phyloP scores from a whole-genome alignment of 139 green algal genomes.

The Auxenochlorella protothecoides region DNA sequence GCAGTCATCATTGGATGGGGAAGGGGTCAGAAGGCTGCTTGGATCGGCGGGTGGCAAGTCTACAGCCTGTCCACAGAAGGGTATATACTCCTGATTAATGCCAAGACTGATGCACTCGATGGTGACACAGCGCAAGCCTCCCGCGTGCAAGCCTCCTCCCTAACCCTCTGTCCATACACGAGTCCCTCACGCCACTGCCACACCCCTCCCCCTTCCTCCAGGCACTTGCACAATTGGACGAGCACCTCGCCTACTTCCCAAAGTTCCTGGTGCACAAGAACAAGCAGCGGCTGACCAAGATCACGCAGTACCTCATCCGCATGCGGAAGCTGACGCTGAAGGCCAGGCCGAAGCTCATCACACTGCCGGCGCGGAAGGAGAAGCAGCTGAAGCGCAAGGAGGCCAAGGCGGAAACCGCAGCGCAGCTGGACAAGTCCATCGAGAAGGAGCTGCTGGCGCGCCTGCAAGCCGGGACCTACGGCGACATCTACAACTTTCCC shows the following conservation, averaged over 20 bases:
- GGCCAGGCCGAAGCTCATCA: conserved; percentile 71
- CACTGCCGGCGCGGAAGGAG: conserved; percentile 65
- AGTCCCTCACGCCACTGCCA: not conserved
- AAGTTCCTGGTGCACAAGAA: conserved; percentile 99
- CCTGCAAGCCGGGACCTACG: conserved; percentile 91
- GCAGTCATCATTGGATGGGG: no score
- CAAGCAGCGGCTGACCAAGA: conserved; percentile 99
- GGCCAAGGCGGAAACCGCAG: conserved; percentile 83
- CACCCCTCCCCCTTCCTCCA: not conserved
- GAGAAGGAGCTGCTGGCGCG: conserved; percentile 87
- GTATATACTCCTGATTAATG: no score
- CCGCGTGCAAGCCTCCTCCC: no score
- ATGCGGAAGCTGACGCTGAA: conserved; percentile 81
- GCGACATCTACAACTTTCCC: conserved; percentile 99
- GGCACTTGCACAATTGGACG: conserved; percentile 68
- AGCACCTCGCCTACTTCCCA: conserved; percentile 83
- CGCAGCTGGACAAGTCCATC: conserved; percentile 78
- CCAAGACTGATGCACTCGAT: no score
- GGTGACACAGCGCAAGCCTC: no score
- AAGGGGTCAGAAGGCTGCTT: no score
- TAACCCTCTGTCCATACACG: no score
- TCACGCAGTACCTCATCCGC: conserved; percentile 98
- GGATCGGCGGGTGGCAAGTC: no score
- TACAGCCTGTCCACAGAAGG: no score
- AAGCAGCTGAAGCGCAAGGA: conserved; percentile 74